These are phyloP conservation scores for Phaffomyces thermotolerans DNA, from an alignment of 805 yeast species.

Conservation along the genomic window DNA sequence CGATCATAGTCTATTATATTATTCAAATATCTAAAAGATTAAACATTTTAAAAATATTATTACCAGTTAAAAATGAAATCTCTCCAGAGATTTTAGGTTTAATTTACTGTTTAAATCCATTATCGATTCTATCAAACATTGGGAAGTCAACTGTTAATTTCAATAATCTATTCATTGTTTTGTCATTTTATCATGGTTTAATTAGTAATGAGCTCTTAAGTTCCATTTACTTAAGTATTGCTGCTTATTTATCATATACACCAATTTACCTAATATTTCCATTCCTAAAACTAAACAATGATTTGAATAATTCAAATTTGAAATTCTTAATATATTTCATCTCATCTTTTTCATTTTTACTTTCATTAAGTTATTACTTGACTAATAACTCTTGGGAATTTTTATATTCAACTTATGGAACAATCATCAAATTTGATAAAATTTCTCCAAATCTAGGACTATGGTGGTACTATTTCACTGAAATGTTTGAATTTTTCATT, in stretches of 20 bases:
- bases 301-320: constrained; percentile 13
- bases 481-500: constrained; percentile 84
- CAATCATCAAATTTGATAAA: constrained; percentile 53
- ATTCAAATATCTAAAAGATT: constrained; percentile 38
- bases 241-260: constrained; percentile 57
- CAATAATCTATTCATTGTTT: constrained; percentile 49
- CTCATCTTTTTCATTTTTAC: constrained; percentile 22
- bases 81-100: constrained; percentile 45
- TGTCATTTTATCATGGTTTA: constrained; percentile 39
- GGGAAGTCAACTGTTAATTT: constrained; percentile 62
- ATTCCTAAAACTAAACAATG: constrained; percentile 28
- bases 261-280: constrained; percentile 59
- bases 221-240: constrained; percentile 48
- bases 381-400: constrained; percentile 37
- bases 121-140: constrained; percentile 58
- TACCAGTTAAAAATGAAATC: constrained; percentile 5
- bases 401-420: constrained; percentile 49
- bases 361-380: constrained; percentile 32
- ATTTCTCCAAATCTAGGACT: constrained; percentile 86
- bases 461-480: constrained; percentile 99
- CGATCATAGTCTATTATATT: constrained; percentile 47
- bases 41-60: constrained; percentile 6
- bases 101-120: constrained; percentile 74
- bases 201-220: constrained; percentile 34
- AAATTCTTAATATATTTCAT: constrained; percentile 26